These are phyloP conservation scores for Gossypium herbaceum DNA, from an alignment of 345 rosid species.

Conservation along the genomic window DNA sequence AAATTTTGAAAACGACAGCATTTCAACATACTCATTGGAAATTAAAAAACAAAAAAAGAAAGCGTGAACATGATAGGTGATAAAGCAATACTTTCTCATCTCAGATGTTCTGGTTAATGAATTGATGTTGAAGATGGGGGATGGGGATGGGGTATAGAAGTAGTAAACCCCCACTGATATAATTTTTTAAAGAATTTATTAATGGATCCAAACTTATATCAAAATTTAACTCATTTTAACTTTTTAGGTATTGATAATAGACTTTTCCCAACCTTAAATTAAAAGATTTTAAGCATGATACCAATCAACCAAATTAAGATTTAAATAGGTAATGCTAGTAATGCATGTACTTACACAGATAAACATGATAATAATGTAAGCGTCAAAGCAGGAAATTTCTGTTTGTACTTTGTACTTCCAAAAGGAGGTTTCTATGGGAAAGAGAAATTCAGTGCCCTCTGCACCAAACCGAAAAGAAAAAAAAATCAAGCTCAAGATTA, in stretches of 20 bases:
- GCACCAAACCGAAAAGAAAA: background rate
- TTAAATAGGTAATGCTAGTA: too few relatives aligned
- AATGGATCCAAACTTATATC: too few relatives aligned
- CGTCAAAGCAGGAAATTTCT: slow-evolving; percentile 7
- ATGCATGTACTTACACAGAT: background rate
- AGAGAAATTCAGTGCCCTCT: background rate
- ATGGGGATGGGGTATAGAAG: too few relatives aligned
- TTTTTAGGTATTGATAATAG: too few relatives aligned
- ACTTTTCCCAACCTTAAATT: too few relatives aligned
- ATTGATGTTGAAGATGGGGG: too few relatives aligned
- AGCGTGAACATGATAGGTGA: background rate
- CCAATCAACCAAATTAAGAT: too few relatives aligned
- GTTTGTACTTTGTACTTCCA: slow-evolving; percentile 6
- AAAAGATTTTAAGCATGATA: too few relatives aligned
- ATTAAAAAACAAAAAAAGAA: background rate
- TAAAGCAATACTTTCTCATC: background rate
- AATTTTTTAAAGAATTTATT: too few relatives aligned
- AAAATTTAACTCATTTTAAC: too few relatives aligned
- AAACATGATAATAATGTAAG: background rate
- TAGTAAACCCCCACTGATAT: too few relatives aligned
- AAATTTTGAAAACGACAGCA: background rate
- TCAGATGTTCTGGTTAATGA: too few relatives aligned
- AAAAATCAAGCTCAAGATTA: background rate
- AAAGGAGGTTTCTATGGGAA: background rate
- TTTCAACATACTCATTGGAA: background rate